Base-by-base conservation (phyloP, 1,284 basidiomycete genomes). In the Ganoderma lucidum region DNA sequence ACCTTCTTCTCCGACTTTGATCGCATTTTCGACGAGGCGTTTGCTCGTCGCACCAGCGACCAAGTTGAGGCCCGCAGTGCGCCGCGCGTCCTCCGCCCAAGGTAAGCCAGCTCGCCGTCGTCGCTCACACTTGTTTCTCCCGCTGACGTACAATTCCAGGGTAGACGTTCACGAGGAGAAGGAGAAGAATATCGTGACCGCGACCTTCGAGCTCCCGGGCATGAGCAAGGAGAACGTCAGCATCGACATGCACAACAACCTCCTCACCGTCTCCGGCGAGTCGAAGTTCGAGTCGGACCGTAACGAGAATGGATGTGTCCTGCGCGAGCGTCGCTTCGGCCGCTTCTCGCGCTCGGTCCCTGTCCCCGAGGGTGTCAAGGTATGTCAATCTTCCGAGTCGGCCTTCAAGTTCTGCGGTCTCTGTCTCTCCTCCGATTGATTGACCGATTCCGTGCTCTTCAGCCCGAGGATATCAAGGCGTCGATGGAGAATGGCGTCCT, bases 201-300 rank as follows among this genome's bases (percentile, higher is more conserved):
- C 86, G n/a, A 79, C 80, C 3, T 86, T 88, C 66, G 86, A 88
- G 68, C 75, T 88, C 19, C 85, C 86, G 6, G 85, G 86, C 6
- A 28, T 88, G 62, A 83, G 79, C 74, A 80, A 82, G 37, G 80
- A 85, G 30, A 75, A 85, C 48, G 80, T 88, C 59, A 68, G 68
- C 61, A 82, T 87, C 55, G 83, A 87, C 64, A 74, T 86, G 48
- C 79, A 82, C 62, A 80, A 84, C 60, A 79, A 83, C 63, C 79
- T 80, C 23, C 78, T 87, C 42, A 82, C 74, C 65, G 66, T 88
- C 64, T 82, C 83, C 17, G 86, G 83, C 9, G 83, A 86, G 78
- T 77, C 70, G 28, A 80, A 76, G 12, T 71, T 73, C 5, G 59
- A 75, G n/a, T 58, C 55, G 0, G 75, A 83, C 10, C 77, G 75